Base-by-base conservation (phyloP, 2,329 filamentous ascomycete species). In the Xylaria sp. region DNA sequence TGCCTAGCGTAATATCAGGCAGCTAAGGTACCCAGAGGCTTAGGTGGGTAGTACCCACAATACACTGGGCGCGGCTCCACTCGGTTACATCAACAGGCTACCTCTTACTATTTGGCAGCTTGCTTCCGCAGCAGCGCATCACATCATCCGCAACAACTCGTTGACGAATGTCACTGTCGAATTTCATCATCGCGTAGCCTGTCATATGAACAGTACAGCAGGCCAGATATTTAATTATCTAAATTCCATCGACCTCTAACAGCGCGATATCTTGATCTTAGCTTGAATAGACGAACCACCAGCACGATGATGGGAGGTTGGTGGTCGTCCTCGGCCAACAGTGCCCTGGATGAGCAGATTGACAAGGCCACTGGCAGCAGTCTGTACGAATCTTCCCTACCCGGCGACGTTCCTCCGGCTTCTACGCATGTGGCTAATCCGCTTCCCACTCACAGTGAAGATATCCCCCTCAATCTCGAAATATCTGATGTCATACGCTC, bases 401-500 rank as follows among this genome's bases (percentile, higher is more conserved):
- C 10, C 6, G 21, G 35, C n/a, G 16, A 5, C 54, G n/a, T 3
- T 18, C 51, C 65, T 40, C 42, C 63, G 66, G 29, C 21, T 40
- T 57, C 37, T 40, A 8, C 37, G 29, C 21, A 37, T 27, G 18
- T n/a, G 13, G 40, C 68, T 69, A 60, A 69, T 23, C 42, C 47
- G 18, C 23, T 35, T 23, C 40, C 27, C 16, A 23, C n/a, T 48
- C 48, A 35, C 76, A 97, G 93, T 74, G 94, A 99, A 83, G 95
- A 99, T 78, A 98, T 99, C 80, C 92, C 96, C 48, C 89, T 98
- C 75, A 98, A 98, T 80, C 90, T 99, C 78, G 96, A 99, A 82
- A 98, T 99, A 76, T 98, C 95, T 80, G 96, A 99, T 84, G 86
- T 97, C 75, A 98, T 99, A 81, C 90, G 96, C 76, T 98, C 94